These are phyloP conservation scores for Blastocystis sp. DNA, from an alignment of 352 stramenopile genomes.

Conservation along the genomic window DNA sequence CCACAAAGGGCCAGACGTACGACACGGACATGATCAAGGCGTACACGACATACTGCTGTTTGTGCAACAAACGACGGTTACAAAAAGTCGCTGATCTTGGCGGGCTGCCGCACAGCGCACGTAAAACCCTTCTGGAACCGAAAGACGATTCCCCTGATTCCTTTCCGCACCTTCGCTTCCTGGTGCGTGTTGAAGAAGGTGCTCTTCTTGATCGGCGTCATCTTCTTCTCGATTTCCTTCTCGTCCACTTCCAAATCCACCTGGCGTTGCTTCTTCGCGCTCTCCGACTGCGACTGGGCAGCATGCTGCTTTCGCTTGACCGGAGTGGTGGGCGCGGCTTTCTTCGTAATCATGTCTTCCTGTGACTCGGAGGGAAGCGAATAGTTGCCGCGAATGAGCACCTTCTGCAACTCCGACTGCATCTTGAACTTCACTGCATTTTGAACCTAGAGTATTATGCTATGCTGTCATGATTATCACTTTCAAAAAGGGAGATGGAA, in stretches of 20 bases:
- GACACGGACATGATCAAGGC: slow-evolving; percentile 70
- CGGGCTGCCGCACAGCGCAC: slow-evolving; percentile 44
- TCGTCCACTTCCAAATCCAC: slow-evolving; percentile 2
- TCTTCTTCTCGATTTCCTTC: slow-evolving; percentile 23
- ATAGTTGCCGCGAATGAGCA: not conserved
- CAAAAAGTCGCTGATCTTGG: slow-evolving; percentile 41
- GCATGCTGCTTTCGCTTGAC: not conserved
- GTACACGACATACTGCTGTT: slow-evolving; percentile 56
- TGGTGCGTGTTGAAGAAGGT: slow-evolving; percentile 50
- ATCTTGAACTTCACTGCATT: slow-evolving; percentile 39
- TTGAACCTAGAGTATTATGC: not conserved
- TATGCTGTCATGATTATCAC: not conserved
- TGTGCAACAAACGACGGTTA: slow-evolving; percentile 64
- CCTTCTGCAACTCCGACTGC: slow-evolving; percentile 45
- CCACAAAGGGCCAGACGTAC: slow-evolving; percentile 73
- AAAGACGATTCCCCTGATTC: slow-evolving; percentile 30
- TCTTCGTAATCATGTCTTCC: not conserved
- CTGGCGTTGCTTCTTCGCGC: not conserved
- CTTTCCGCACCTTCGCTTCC: not conserved
- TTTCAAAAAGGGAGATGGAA: not conserved
- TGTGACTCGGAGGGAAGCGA: not conserved
- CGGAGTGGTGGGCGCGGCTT: not conserved
- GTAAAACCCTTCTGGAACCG: slow-evolving; percentile 58
- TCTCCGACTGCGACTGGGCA: not conserved
- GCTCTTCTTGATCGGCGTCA: not conserved